phyloP scores from a whole-genome alignment of 331 rosid genomes.

The Rhamnella rubrinervis region DNA sequence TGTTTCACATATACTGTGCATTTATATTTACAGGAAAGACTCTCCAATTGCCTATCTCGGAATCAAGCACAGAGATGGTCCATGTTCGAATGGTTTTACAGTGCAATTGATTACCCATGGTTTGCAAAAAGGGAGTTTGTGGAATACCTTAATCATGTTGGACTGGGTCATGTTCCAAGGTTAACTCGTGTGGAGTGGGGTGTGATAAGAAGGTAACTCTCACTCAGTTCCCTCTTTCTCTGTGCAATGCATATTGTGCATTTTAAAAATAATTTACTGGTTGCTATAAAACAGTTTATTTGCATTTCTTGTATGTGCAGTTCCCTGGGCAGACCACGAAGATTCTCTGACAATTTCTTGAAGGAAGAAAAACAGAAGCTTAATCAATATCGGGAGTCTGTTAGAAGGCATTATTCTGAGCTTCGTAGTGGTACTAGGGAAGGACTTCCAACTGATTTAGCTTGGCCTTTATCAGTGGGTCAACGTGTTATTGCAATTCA shows the following conservation, averaged over 20 bases:
- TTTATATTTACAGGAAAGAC: conserved; percentile 58
- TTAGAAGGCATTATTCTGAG: conserved; percentile 86
- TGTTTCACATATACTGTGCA: conserved; percentile 12
- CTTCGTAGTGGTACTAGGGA: conserved; percentile 73
- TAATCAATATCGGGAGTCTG: conserved; percentile 82
- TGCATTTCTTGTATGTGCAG: conserved; percentile 51
- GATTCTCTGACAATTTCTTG: conserved; percentile 82
- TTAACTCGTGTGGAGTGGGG: conserved; percentile 98
- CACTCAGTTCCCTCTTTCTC: conserved; percentile 28
- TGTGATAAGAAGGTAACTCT: conserved; percentile 80
- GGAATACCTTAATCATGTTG: conserved; percentile 93
- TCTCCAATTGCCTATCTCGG: conserved; percentile 62
- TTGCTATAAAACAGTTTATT: conserved; percentile 4
- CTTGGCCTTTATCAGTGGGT: conserved; percentile 80
- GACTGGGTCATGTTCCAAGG: conserved; percentile 92
- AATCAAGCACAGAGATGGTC: conserved; percentile 78
- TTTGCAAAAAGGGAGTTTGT: conserved; percentile 87
- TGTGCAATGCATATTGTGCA: conserved; percentile 19
- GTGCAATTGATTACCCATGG: conserved; percentile 98
- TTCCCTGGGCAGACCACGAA: conserved; percentile 92
- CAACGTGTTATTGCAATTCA: conserved; percentile 82
- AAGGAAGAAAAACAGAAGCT: conserved; percentile 85
- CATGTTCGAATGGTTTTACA: conserved; percentile 92
- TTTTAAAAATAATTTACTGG: conserved; percentile 15
- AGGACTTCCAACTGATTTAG: conserved; percentile 90